Percentiles rank a stretch among this genome's conserved stretches.
These are phyloP conservation scores for Backusella mclennaniae DNA, from an alignment of 192 early-diverging fungal species.

Conservation along the genomic window DNA sequence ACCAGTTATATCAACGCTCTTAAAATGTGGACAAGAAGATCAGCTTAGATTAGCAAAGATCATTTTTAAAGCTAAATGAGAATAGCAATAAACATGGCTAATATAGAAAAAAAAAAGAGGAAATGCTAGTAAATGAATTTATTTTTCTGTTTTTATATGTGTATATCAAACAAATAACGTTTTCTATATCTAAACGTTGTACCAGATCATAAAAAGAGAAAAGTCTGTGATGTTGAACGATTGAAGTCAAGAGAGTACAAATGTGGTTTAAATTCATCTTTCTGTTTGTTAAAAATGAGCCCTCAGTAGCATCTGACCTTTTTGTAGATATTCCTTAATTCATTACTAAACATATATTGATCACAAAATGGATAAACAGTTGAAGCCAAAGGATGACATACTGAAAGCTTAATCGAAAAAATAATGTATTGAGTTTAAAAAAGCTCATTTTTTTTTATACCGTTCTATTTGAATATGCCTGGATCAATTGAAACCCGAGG, in stretches of 20 bases:
- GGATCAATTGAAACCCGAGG: too few species aligned
- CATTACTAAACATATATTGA: not conserved
- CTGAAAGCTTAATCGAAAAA: not conserved
- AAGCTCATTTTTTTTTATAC: not conserved
- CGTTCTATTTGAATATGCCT: not conserved
- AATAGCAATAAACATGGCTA: not conserved
- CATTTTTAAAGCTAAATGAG: not conserved
- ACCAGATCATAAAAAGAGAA: not conserved
- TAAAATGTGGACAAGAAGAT: conserved; percentile 6
- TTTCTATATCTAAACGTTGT: not conserved
- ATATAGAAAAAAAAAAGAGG: not conserved
- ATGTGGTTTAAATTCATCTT: not conserved
- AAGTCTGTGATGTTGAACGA: not conserved
- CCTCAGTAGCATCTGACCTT: not conserved
- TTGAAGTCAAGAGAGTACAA: not conserved
- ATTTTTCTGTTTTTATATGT: not conserved
- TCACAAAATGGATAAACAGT: not conserved
- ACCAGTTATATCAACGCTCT: not conserved
- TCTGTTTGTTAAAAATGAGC: not conserved
- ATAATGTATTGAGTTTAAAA: not conserved
- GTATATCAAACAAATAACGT: not conserved
- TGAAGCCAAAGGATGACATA: not conserved
- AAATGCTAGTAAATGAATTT: not conserved
- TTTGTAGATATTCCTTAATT: too few species aligned
- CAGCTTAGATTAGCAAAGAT: not conserved